Percentiles rank a stretch among this genome's conserved stretches.
These are phyloP conservation scores for Albifimbria verrucaria DNA, from an alignment of 2,329 filamentous ascomycete genomes.

Conservation along the genomic window DNA sequence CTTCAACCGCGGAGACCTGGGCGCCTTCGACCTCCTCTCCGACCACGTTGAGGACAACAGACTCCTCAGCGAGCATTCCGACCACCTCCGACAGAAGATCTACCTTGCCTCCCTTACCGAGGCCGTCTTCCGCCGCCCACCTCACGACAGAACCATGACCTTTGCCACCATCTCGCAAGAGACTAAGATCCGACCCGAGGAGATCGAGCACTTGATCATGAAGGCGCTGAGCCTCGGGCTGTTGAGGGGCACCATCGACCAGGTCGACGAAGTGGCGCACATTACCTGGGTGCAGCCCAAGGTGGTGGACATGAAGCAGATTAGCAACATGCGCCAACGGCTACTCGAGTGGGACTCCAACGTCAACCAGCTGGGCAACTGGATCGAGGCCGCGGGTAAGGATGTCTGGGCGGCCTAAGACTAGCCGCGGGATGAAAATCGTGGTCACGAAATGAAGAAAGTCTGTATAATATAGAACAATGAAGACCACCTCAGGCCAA, in stretches of 20 bases:
- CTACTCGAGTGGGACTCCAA: conserved; percentile 94
- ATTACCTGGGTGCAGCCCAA: conserved; percentile 99
- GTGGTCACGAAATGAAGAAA: conserved; percentile 1
- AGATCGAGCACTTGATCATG: conserved; percentile 99
- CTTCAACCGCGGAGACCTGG: conserved; percentile 93
- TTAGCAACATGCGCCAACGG: conserved; percentile 83
- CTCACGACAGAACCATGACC: conserved; percentile 91
- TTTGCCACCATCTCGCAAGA: conserved; percentile 86
- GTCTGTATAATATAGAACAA: background rate
- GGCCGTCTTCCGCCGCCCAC: conserved; percentile 90
- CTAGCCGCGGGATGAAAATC: conserved; percentile 11
- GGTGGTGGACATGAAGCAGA: conserved; percentile 93
- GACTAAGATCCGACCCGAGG: conserved; percentile 84
- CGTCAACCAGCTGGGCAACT: conserved; percentile 93
- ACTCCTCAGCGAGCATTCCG: conserved; percentile 73
- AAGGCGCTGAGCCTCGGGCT: conserved; percentile 95
- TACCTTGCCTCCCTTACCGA: conserved; percentile 95
- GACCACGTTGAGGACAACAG: conserved; percentile 77
- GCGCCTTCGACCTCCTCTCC: conserved; percentile 78
- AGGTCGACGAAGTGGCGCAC: conserved; percentile 88
- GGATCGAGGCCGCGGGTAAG: conserved; percentile 91
- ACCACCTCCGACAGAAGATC: conserved; percentile 94
- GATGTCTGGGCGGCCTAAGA: conserved; percentile 87
- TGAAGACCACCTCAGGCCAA: background rate
- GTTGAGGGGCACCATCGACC: conserved; percentile 88